Evolutionary conservation across 129 eudicot genomes (phyloP).

Genomic region (Gnaphalium uliginosum): DNA sequence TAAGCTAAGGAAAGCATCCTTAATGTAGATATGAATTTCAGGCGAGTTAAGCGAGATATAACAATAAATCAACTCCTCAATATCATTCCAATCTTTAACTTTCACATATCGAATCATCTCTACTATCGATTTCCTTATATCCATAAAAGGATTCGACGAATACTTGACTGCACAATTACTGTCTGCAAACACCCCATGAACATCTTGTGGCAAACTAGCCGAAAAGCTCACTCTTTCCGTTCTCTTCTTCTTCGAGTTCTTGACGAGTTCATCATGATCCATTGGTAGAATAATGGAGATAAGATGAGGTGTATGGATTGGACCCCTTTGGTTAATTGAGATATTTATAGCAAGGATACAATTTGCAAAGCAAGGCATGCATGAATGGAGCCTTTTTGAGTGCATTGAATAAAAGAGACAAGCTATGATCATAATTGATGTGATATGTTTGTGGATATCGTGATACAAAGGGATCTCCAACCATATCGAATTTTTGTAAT

Average conservation of each 20-base stretch:
- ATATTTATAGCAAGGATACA: slow-evolving; percentile 18
- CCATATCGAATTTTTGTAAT: slow-evolving; percentile 16
- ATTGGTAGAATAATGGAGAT: slow-evolving; percentile 19
- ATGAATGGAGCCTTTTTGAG: slow-evolving; percentile 36
- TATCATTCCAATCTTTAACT: slow-evolving; percentile 55
- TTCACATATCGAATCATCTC: slow-evolving; percentile 53
- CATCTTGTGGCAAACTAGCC: slow-evolving; percentile 70
- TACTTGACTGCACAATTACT: slow-evolving; percentile 63
- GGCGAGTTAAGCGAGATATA: slow-evolving; percentile 68
- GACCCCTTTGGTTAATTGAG: slow-evolving; percentile 6
- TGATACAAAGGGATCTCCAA: slow-evolving; percentile 24
- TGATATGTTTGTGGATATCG: slow-evolving; percentile 21
- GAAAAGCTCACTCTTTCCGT: slow-evolving; percentile 62
- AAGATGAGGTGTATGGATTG: slow-evolving; percentile 15
- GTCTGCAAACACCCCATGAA: slow-evolving; percentile 52
- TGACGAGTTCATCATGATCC: slow-evolving; percentile 22
- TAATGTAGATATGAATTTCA: slow-evolving; percentile 49
- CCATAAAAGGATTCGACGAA: slow-evolving; percentile 49
- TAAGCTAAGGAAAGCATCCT: slow-evolving; percentile 70
- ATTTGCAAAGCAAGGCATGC: slow-evolving; percentile 26
- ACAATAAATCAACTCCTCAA: slow-evolving; percentile 82
- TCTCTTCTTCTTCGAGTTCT: slow-evolving; percentile 36
- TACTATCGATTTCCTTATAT: slow-evolving; percentile 53
- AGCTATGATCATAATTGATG: slow-evolving; percentile 21
- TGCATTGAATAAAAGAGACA: slow-evolving; percentile 19